Evolutionary conservation across 306 rosid genomes (phyloP), one percentile per base, ranked within the genome.

Genomic region (Gynostemma pentaphyllum): DNA sequence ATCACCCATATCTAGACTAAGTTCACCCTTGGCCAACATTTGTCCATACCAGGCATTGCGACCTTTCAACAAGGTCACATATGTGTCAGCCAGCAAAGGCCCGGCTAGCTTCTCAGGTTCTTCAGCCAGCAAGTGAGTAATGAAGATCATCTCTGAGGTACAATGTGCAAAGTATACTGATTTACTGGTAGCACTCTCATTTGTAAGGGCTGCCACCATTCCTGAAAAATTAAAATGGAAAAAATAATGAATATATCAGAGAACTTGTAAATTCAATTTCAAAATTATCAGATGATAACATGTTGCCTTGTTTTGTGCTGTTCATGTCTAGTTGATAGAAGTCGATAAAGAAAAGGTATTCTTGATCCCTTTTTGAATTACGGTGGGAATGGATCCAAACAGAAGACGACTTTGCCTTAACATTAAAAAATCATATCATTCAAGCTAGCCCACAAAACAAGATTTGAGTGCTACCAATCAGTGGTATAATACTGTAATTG

Each of bases 81-180:
- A 91, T 4, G 96, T 91, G 57, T 91, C 96, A 14, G 97, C 95
- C 37, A 91, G 72, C 68, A 91, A 77, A 40, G 97, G 96, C 50
- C 97, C 97, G 2, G 96, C 96, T 32, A 91, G 96, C 68, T 87
- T 91, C 85, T 87, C 96, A 1, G 97, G 97, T 63, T 91, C 95
- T 76, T 81, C 81, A 1, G 90, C 78, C 78, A 84, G 54, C 77
- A 84, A 78, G 64, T 84, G 83, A 47, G 87, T 91, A 14, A 91
- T 91, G 28, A 91, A 87, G 71, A 91, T 91, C 96, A 91, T 91
- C 79, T 91, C 95, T 0, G 96, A 91, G 2, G 95, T 87, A 28
- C 97, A 91, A 44, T 85, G 97, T 37, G 97, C 95, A 78, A 87
- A 87, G 70, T 91, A 91, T 44, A 87, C 96, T 16, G 95, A 85